Evolutionary conservation across 768 basidiomycete genomes (phyloP).

Genomic region (Podaxis sp.): DNA sequence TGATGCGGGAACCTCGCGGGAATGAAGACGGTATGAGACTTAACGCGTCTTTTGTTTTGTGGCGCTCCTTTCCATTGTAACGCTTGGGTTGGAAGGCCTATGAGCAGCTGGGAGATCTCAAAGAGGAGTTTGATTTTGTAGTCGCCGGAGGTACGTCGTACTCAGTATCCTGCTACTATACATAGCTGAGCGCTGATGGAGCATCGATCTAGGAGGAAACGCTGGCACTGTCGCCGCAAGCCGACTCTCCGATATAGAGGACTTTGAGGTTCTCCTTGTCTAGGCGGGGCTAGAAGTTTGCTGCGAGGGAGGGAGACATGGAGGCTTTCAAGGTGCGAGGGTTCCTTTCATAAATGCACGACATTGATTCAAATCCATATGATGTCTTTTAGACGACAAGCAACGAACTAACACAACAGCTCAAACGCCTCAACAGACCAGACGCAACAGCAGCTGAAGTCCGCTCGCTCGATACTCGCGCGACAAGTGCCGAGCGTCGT

Average conservation of each 20-base stretch:
- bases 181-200: not conserved
- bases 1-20: no score
- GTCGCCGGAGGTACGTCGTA: constrained; percentile 13
- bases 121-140: constrained; percentile 12
- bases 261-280: constrained; percentile 12
- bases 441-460: constrained; percentile 66
- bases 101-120: constrained; percentile 1
- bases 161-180: not conserved
- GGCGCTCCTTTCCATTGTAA: no score
- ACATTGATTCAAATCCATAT: not conserved
- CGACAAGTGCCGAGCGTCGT: constrained; percentile 84
- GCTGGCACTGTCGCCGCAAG: constrained; percentile 10
- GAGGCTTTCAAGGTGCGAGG: constrained; percentile 77
- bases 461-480: constrained; percentile 66
- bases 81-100: not conserved
- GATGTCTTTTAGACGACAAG: constrained; percentile 58
- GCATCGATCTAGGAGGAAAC: not conserved
- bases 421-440: constrained; percentile 56
- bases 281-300: constrained; percentile 46
- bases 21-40: no score
- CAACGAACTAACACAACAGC: constrained; percentile 68
- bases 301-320: constrained; percentile 84
- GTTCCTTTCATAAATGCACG: not conserved
- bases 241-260: constrained; percentile 7
- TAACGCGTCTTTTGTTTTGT: no score